Conservation (phyloP, 768 basidiomycete genomes). For the Amanita jacksonii region DNA sequence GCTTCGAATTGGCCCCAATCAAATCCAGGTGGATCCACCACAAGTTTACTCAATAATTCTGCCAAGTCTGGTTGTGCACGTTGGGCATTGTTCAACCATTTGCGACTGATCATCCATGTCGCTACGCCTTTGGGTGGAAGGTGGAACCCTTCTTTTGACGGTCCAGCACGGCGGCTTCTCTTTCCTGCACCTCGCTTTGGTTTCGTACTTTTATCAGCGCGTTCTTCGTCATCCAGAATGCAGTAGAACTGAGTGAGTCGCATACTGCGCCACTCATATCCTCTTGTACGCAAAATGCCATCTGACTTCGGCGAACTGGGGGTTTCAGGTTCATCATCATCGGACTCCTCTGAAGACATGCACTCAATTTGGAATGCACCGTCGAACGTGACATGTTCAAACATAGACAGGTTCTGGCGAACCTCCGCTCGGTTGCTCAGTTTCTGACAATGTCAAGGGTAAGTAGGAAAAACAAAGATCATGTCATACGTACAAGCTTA, state of each 20-base stretch:
- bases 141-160: constrained; percentile 42
- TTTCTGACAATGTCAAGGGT: constrained; percentile 37
- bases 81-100: constrained; percentile 42
- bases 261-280: constrained; percentile 58
- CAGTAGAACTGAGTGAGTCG: constrained; percentile 53
- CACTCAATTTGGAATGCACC: constrained; percentile 64
- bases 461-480: constrained; percentile 9
- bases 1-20: constrained; percentile 38
- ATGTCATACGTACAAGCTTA: constrained; percentile 41
- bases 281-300: constrained; percentile 42
- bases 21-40: constrained; percentile 38
- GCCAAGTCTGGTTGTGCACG: constrained; percentile 37
- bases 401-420: constrained; percentile 40
- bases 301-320: constrained; percentile 16
- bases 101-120: constrained; percentile 68
- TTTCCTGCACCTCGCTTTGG: constrained; percentile 52
- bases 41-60: constrained; percentile 29
- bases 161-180: constrained; percentile 43
- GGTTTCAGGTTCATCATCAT: constrained; percentile 33
- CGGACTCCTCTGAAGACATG: constrained; percentile 75
- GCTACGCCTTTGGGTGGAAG: constrained; percentile 58
- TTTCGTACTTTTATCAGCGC: constrained; percentile 30
- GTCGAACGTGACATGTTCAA: constrained; percentile 59
- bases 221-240: constrained; percentile 50
- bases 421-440: constrained; percentile 53